phyloP scores from a whole-genome alignment of 1,284 basidiomycete species.

The Moesziomyces parantarcticus region DNA sequence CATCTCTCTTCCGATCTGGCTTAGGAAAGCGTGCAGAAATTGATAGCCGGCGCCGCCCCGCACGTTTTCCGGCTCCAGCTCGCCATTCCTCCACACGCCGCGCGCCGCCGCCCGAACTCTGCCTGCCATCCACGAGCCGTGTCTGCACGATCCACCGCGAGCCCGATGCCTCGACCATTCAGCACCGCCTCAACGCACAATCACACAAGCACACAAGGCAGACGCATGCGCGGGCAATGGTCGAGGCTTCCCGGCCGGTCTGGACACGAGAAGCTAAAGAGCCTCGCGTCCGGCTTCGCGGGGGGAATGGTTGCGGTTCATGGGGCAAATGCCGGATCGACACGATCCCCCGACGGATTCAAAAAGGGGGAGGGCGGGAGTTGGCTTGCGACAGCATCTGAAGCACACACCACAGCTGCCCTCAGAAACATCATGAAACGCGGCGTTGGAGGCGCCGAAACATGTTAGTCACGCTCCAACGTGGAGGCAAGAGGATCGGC shows the following conservation, averaged over 20 bases:
- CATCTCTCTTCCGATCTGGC: slow-evolving; percentile 23
- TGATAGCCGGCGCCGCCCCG: slow-evolving; percentile 20
- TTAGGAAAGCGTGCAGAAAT: slow-evolving; percentile 49
- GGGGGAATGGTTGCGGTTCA: too few relatives aligned
- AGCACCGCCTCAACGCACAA: too few relatives aligned
- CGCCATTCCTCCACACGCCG: not conserved
- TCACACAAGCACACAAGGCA: not conserved
- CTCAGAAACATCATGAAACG: not conserved
- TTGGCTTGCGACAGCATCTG: too few relatives aligned
- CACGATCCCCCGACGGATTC: not conserved
- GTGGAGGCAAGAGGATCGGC: slow-evolving; percentile 7
- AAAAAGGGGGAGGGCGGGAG: too few relatives aligned
- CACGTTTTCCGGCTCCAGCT: slow-evolving; percentile 25
- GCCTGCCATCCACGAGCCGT: not conserved
- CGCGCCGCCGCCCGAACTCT: not conserved
- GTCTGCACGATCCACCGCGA: not conserved
- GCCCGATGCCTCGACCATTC: not conserved
- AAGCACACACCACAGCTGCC: not conserved
- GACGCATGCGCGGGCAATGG: too few relatives aligned
- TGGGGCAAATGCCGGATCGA: not conserved
- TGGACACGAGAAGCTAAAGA: too few relatives aligned
- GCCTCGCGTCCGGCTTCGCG: not conserved
- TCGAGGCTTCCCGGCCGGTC: too few relatives aligned
- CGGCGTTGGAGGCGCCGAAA: not conserved
- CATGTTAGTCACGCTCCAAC: slow-evolving; percentile 3